A percentile compares a stretch with the other conserved stretches of the same genome.
Conservation (phyloP, 164 flowering plant genomes). For the Protea cynaroides region DNA sequence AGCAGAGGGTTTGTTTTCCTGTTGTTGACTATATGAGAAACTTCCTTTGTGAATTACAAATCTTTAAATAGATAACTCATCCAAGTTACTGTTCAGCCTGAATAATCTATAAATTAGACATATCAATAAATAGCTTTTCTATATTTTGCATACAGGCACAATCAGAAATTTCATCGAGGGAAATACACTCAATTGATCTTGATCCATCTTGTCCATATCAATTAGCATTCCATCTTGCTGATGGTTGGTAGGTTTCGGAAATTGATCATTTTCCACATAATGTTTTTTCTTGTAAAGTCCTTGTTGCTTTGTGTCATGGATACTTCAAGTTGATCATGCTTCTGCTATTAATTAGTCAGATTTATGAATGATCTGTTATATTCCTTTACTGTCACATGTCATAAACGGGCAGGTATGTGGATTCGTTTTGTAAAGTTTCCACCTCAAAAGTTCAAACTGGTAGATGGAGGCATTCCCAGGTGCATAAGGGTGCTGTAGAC, state of each 20-base stretch:
- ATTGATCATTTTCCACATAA: neutral
- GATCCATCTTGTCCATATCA: conserved; percentile 81
- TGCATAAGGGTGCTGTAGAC: no score
- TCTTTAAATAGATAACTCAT: neutral
- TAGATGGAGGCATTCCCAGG: no score
- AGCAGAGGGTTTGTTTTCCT: no score
- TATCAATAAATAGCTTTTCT: neutral
- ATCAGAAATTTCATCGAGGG: conserved; percentile 56
- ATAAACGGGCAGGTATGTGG: neutral
- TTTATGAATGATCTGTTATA: neutral
- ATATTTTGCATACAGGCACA: conserved; percentile 70
- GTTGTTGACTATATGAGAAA: no score
- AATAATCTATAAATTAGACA: no score
- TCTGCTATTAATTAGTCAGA: neutral
- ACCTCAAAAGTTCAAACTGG: no score
- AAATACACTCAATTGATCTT: conserved; percentile 68
- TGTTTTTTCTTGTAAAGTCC: neutral
- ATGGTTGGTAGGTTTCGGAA: conserved; percentile 72
- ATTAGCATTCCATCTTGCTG: conserved; percentile 88
- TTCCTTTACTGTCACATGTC: neutral
- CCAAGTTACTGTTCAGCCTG: neutral
- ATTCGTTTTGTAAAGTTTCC: neutral
- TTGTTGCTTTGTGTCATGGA: neutral
- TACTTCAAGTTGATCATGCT: neutral
- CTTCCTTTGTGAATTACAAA: neutral